Conservation (phyloP, 495 filamentous ascomycete genomes). For the Thozetella sp. region DNA sequence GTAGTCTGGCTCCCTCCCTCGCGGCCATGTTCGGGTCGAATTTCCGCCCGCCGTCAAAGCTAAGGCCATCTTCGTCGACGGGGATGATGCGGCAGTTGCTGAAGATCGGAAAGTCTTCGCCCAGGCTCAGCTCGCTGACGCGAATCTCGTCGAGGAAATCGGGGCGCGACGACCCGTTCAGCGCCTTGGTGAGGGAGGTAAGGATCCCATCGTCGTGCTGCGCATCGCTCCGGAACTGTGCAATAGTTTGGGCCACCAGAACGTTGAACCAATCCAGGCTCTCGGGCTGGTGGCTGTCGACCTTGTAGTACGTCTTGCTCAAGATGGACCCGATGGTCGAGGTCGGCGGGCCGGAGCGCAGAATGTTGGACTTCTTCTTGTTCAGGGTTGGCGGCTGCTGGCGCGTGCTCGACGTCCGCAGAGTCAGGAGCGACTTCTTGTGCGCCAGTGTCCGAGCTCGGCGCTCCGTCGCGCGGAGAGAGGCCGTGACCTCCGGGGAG, state of each 20-base stretch:
- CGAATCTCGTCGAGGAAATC: slow-evolving; percentile 91
- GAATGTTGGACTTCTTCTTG: slow-evolving; percentile 75
- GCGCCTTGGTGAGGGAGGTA: slow-evolving; percentile 82
- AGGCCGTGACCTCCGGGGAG: slow-evolving; percentile 71
- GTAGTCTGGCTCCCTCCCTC: slow-evolving; percentile 68
- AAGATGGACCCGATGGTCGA: slow-evolving; percentile 87
- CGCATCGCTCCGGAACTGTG: slow-evolving; percentile 90
- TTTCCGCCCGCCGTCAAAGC: slow-evolving; percentile 46
- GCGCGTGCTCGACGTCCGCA: slow-evolving; percentile 43
- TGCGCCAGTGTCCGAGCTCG: slow-evolving; percentile 64
- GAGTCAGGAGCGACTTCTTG: slow-evolving; percentile 66
- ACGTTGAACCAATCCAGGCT: slow-evolving; percentile 99
- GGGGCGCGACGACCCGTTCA: slow-evolving; percentile 85
- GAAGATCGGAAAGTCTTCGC: slow-evolving; percentile 98
- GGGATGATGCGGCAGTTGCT: slow-evolving; percentile 95
- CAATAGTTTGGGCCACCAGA: slow-evolving; percentile 93
- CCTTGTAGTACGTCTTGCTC: slow-evolving; percentile 96
- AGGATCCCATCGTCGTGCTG: slow-evolving; percentile 89
- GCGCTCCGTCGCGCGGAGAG: slow-evolving; percentile 68
- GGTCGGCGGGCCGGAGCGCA: slow-evolving; percentile 62
- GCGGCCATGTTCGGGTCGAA: slow-evolving; percentile 48
- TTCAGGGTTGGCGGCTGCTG: slow-evolving; percentile 48
- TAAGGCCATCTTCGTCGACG: slow-evolving; percentile 70
- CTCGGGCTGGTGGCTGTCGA: slow-evolving; percentile 95
- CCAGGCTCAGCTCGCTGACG: slow-evolving; percentile 89